Evolutionary conservation across 2,329 filamentous ascomycete genomes (phyloP), one percentile per base, ranked within the genome.

Genomic region (Penicillium glabrum): DNA sequence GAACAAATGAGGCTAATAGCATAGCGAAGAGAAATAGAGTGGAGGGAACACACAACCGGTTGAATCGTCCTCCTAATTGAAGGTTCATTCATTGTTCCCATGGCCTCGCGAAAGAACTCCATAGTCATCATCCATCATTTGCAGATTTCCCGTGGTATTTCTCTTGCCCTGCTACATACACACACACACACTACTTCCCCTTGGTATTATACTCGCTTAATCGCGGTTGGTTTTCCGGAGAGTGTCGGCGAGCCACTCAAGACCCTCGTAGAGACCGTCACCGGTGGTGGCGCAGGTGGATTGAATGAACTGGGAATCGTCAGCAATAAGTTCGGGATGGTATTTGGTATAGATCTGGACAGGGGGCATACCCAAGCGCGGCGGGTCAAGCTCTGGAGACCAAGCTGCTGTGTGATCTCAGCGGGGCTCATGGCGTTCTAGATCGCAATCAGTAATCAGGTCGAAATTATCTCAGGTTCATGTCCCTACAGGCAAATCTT

Each of bases 401-500:
- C 95, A 80, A 99, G 91, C 88, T 98, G 97, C 84, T 99, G 93
- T 80, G 95, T 99, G 80, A 99, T 98, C 84, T 99, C 95, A 75
- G 95, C 93, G 74, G 95, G 93, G 82, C 96, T 97, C 95, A 98
- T 98, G 80, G 95, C 95, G 77, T 98, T 98, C 93, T 96, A 46
- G 55, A 59, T 47, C 66, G 75, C 43, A 39, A 67, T 76, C 63
- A 72, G 65, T 61, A 19, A 51, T 52, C n/a, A 52, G n/a, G 9
- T 45, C 29, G 19, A 5, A 23, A 2, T 23, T 11, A 35, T 24
- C 9, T 31, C 23, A 10, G 21, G 23, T 23, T 26, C 31, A 19
- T 19, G 8, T 26, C 23, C 44, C 92, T 84, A 97, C 95, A 70
- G 89, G 89, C 79, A 98, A 83, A 93, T 99, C 95, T 85, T 99